Evolutionary conservation across 1,284 basidiomycete genomes (phyloP).

Genomic region (Vanrija sp.): DNA sequence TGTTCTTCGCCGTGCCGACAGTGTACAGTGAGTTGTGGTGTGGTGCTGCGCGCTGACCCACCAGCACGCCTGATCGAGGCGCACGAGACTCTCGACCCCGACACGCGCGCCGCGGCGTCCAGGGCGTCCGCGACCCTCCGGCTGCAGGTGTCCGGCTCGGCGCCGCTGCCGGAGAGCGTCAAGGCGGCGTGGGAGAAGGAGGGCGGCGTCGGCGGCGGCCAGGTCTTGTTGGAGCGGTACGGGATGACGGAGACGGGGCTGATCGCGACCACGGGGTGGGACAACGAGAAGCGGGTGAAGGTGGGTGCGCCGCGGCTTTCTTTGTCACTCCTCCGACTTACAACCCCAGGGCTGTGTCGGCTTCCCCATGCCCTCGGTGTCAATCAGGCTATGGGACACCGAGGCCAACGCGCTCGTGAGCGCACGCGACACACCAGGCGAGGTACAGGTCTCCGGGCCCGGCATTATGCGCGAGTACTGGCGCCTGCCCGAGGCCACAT

Average conservation of each 20-base stretch:
- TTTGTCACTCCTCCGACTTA: not conserved
- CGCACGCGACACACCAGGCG: conserved; percentile 28
- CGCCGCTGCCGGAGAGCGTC: conserved; percentile 39
- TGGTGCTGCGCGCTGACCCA: not conserved
- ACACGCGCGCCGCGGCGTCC: conserved; percentile 24
- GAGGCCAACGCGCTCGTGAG: conserved; percentile 14
- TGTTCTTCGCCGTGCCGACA: conserved; percentile 38
- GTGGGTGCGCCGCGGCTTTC: no score
- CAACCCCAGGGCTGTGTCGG: conserved; percentile 37
- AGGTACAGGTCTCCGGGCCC: conserved; percentile 38
- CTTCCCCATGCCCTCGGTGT: conserved; percentile 30
- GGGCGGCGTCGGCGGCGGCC: conserved; percentile 38
- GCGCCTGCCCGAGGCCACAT: conserved; percentile 35
- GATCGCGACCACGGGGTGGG: conserved; percentile 42
- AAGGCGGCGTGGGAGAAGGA: conserved; percentile 36
- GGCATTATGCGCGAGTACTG: conserved; percentile 44
- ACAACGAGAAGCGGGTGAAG: conserved; percentile 31
- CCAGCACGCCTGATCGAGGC: conserved; percentile 28
- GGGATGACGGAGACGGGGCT: conserved; percentile 48
- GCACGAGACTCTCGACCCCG: conserved; percentile 16
- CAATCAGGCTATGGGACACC: conserved; percentile 37
- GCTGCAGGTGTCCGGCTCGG: conserved; percentile 43
- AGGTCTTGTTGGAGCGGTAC: conserved; percentile 41
- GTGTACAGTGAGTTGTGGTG: conserved; percentile 27
- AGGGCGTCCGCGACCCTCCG: conserved; percentile 33